phyloP scores from a whole-genome alignment of 176 grass and related monocot genomes.

The Chrysopogon serrulatus region DNA sequence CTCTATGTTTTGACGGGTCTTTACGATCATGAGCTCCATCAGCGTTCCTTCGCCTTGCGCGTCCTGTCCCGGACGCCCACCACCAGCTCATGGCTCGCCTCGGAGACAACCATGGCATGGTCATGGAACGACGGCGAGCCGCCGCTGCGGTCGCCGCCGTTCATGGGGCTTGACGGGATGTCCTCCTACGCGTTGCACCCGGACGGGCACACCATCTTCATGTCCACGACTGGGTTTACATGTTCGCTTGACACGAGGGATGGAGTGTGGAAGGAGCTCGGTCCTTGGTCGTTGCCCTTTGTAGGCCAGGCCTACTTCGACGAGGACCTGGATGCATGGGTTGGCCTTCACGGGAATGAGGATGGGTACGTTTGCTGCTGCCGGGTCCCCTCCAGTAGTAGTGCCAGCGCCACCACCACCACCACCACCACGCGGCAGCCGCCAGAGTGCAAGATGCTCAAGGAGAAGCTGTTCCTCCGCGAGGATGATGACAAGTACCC shows the following conservation, averaged over 20 bases:
- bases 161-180: neutral
- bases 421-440: too few relatives aligned
- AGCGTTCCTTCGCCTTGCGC: neutral
- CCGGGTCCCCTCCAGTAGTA: too few relatives aligned
- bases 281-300: neutral
- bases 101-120: neutral
- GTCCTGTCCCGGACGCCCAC: neutral
- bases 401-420: neutral
- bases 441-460: neutral
- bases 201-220: neutral
- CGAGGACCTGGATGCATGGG: neutral
- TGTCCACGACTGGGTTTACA: too few relatives aligned
- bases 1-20: neutral
- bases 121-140: neutral
- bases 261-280: neutral
- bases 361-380: neutral
- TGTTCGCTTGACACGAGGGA: neutral
- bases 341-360: neutral
- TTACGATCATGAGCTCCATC: accelerated
- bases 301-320: neutral
- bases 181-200: neutral
- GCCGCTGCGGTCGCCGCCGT: neutral
- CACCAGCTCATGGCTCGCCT: neutral
- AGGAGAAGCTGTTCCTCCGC: neutral
- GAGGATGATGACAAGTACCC: neutral